Evolutionary conservation across 176 grass and related monocot genomes (phyloP).

Genomic region (Aegilops longissima): DNA sequence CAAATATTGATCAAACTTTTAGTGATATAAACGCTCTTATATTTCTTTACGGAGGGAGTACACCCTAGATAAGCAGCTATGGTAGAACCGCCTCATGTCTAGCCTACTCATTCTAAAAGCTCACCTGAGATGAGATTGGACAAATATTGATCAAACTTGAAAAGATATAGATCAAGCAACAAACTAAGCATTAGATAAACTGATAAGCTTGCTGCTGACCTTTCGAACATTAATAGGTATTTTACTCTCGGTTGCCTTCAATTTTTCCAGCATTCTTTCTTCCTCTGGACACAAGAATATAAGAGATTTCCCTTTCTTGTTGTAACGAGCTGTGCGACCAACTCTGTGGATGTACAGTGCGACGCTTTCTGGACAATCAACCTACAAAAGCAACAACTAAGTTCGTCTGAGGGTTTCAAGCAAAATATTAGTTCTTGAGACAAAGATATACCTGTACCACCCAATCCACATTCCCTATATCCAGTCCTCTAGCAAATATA

Average conservation of each 20-base stretch:
- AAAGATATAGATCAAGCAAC: neutral
- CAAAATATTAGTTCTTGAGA: neutral
- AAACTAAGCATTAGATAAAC: neutral
- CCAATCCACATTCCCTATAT: constrained; percentile 93
- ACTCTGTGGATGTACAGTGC: constrained; percentile 87
- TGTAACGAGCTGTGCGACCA: constrained; percentile 90
- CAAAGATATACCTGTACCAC: constrained; percentile 74
- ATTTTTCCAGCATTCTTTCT: constrained; percentile 77
- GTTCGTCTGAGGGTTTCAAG: constrained; percentile 17
- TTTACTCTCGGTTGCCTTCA: constrained; percentile 75
- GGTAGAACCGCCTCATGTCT: neutral
- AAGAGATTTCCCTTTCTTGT: constrained; percentile 73
- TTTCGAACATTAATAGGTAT: constrained; percentile 67
- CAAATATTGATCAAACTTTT: too few species aligned
- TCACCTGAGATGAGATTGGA: neutral
- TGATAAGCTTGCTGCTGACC: constrained; percentile 34
- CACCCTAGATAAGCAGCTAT: neutral
- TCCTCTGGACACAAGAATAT: constrained; percentile 85
- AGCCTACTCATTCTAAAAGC: neutral
- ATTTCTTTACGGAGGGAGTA: too few species aligned
- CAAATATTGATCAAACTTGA: neutral
- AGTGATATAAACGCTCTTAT: too few species aligned
- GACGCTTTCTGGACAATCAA: constrained; percentile 86
- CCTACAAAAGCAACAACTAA: constrained; percentile 35
- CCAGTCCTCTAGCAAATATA: constrained; percentile 71